Percentiles rank a stretch among this genome's conserved stretches.
phyloP scores from a whole-genome alignment of 2,329 filamentous ascomycete genomes.

The Trichoderma afroharzianum region DNA sequence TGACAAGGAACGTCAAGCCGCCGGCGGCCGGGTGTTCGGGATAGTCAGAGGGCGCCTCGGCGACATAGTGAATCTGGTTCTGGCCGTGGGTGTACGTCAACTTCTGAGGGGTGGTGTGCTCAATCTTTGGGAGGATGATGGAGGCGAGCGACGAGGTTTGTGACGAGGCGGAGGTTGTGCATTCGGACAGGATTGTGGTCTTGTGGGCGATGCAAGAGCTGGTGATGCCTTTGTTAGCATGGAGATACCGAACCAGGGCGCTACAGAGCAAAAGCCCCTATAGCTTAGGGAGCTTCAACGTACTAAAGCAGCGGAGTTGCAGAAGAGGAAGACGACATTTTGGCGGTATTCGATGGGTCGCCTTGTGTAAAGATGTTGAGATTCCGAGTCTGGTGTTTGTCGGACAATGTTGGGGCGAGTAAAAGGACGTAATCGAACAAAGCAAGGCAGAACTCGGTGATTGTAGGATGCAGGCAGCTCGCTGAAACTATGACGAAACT shows the following conservation, averaged over 20 bases:
- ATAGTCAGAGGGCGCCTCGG: conserved; percentile 71
- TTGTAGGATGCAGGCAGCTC: conserved; percentile 6
- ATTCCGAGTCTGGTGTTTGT: background rate
- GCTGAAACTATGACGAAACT: conserved; percentile 16
- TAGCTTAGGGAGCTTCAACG: background rate
- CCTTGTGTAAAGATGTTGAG: background rate
- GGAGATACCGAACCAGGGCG: background rate
- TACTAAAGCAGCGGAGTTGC: conserved; percentile 72
- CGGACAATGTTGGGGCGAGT: background rate
- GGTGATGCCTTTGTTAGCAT: background rate
- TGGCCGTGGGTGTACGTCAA: conserved; percentile 90
- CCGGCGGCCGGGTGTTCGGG: conserved; percentile 60
- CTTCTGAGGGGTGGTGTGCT: conserved; percentile 75
- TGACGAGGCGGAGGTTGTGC: conserved; percentile 79
- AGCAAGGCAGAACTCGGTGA: background rate
- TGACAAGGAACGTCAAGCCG: conserved; percentile 86
- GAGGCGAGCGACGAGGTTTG: conserved; percentile 85
- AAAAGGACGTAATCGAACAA: background rate
- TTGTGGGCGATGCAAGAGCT: conserved; percentile 94
- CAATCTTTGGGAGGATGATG: conserved; percentile 92
- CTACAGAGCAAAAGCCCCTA: background rate
- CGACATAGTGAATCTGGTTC: conserved; percentile 93
- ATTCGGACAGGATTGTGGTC: conserved; percentile 88
- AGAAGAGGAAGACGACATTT: conserved; percentile 69
- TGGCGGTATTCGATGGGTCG: conserved; percentile 8